phyloP scores from a whole-genome alignment of 106 monocot genomes.

The Dioscorea dumetorum region DNA sequence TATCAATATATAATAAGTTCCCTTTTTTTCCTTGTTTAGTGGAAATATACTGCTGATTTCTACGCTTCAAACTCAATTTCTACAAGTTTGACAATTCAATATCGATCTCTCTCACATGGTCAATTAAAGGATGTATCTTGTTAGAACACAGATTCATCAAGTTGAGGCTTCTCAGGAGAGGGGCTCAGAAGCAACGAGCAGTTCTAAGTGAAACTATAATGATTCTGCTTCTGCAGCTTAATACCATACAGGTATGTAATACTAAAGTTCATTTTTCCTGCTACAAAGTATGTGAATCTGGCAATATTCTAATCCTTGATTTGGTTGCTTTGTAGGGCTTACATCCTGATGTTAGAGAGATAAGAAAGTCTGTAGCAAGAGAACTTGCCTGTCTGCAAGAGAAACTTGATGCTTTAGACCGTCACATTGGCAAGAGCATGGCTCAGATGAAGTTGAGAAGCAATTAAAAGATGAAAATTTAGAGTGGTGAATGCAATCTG shows the following conservation, averaged over 20 bases:
- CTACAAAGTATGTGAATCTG: background rate
- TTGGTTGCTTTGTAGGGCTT: slow-evolving; percentile 33
- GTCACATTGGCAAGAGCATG: background rate
- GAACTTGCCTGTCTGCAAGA: slow-evolving; percentile 48
- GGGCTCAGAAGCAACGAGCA: slow-evolving; percentile 32
- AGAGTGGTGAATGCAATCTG: background rate
- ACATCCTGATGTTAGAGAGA: slow-evolving; percentile 43
- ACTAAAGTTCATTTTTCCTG: background rate
- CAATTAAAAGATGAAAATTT: background rate
- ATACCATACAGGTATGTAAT: slow-evolving; percentile 57
- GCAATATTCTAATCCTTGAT: background rate
- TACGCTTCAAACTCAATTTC: no score
- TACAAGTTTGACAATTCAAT: no score
- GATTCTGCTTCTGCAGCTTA: slow-evolving; percentile 69
- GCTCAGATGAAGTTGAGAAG: background rate
- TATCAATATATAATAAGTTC: no score
- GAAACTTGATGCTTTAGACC: slow-evolving; percentile 38
- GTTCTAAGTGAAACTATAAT: slow-evolving; percentile 56
- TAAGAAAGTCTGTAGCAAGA: slow-evolving; percentile 40
- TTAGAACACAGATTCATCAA: slow-evolving; percentile 20
- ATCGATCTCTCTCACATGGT: background rate
- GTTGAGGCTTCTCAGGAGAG: slow-evolving; percentile 15
- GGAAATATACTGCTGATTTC: no score
- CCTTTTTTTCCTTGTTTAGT: no score
- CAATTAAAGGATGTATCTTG: slow-evolving; percentile 19